These are phyloP conservation scores for Fusarium keratoplasticum DNA, from an alignment of 2,329 filamentous ascomycete genomes.

Conservation along the genomic window DNA sequence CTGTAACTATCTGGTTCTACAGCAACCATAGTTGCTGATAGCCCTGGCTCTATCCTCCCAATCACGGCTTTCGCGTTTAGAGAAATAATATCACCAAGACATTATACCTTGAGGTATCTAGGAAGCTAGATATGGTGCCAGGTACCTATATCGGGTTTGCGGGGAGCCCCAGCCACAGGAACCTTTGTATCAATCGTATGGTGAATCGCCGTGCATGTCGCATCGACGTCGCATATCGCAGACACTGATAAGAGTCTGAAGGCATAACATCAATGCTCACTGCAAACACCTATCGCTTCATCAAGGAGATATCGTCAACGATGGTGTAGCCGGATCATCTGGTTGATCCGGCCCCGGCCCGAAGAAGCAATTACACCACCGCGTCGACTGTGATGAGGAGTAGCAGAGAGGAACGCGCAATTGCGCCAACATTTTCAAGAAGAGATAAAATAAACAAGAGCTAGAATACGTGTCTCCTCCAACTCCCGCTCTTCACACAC, in stretches of 20 bases:
- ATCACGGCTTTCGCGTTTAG: background rate
- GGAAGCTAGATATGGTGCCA: background rate
- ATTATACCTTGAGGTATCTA: background rate
- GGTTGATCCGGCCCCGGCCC: constrained; percentile 8
- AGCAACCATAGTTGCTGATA: background rate
- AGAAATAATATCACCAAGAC: background rate
- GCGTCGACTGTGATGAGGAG: background rate
- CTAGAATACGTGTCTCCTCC: background rate
- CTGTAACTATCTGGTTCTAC: background rate
- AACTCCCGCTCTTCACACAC: background rate
- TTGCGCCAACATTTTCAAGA: background rate
- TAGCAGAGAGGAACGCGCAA: background rate
- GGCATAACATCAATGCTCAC: background rate
- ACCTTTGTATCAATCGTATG: background rate
- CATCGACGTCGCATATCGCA: background rate
- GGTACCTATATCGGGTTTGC: background rate
- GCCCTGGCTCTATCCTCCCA: background rate
- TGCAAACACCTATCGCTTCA: background rate
- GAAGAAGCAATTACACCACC: constrained; percentile 34
- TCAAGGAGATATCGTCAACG: background rate
- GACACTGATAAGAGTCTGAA: background rate
- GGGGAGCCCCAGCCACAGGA: background rate
- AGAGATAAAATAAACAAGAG: background rate
- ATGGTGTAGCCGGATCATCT: constrained; percentile 6
- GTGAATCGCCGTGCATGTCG: background rate